Base-by-base conservation (phyloP, 495 filamentous ascomycete species). In the Jackrogersella multiformis region DNA sequence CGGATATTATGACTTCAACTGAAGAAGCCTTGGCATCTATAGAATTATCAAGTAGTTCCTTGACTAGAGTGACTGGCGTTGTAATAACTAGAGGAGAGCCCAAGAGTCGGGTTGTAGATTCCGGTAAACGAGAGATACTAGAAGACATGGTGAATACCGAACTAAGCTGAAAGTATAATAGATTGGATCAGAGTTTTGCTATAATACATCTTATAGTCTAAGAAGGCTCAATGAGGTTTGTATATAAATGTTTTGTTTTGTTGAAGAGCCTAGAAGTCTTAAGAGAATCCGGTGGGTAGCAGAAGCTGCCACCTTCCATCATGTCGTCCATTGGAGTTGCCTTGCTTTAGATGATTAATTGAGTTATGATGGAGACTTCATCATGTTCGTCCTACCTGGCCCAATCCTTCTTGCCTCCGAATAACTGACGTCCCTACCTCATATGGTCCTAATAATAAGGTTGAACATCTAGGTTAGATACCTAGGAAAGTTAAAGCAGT, bases 11-110 rank as follows among this genome's bases (percentile, higher is more conserved):
- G 30, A 98, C 79, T 26, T 86, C 82, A 35, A 98, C 81, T 0
- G 86, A 86, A 1, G 89, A 87, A 4, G 94, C 90, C 21, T 84
- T 83, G 3, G 94, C 91, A 75, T 98, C 95, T 7, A 98, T 81
- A 16, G 92, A 87, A 74, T 99, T 99, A 61, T 99, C 95, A 30
- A 99, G 71, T 8, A 98, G 85, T 72, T 99, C 95, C 74, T 99
- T 99, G 53, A 96, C 85, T 13, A 97, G 80, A 5, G 87, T 87
- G 54, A 83, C 83, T 8, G 94, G 82, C 48, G 92, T 89, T 3
- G 88, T 86, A 63, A 97, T 87, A 57, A 84, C 86, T 64, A 92
- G 86, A 18, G 88, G 80, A 6, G 93, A 91, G 54, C 90, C 88
- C 51, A 97, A 86, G 35, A 86, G 85, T 36, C 84, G 85, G 51